Base-by-base conservation (phyloP, 768 basidiomycete genomes). In the Serendipita sp. region DNA sequence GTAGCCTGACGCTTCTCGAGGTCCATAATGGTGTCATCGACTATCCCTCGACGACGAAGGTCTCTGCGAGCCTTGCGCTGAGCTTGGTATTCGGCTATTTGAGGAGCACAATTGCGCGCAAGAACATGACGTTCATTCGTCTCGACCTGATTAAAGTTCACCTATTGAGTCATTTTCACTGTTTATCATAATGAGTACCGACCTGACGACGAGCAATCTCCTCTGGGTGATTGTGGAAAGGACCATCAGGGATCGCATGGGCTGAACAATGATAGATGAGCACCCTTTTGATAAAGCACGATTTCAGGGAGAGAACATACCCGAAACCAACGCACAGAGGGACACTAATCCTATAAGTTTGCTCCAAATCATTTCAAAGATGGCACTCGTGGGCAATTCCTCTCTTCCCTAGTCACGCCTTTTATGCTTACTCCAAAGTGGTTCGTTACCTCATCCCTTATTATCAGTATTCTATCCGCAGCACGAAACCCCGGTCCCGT, bases 81-180 rank as follows among this genome's bases (percentile, higher is more conserved):
- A 16, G 30, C 30, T 35, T 60, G 56, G 56, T 60, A 60, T 36
- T 60, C 56, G 56, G 56, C 56, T n/a, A 60, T 35, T 36, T 60
- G 56, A 34, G 56, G 56, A 30, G 56, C 56, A 36, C 56, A 60
- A 38, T 60, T 60, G 28, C 56, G 28, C 10, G 56, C 56, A 23
- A 60, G 23, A n/a, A 60, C 56, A 2, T 60, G 56, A 36, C 56
- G 56, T 4, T 3, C 35, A n/a, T 60, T 60, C 56, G 35, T 60
- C 56, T 60, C 56, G 56, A 60, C 23, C 56, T 60, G 13, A 41
- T 41, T 10, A 4, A n/a, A 3, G 56, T 8, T 16, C 0, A 60
- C 23, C 23, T 23, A 0, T 23, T 23, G 23, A 23, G 23, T 23
- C 23, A 23, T 23, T 23, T 23, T 1, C 23, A 23, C 23, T 23